A percentile compares a stretch with the other conserved stretches of the same genome.
Conservation (phyloP, 805 yeast genomes). For the Wickerhamiella sergipiensis region DNA sequence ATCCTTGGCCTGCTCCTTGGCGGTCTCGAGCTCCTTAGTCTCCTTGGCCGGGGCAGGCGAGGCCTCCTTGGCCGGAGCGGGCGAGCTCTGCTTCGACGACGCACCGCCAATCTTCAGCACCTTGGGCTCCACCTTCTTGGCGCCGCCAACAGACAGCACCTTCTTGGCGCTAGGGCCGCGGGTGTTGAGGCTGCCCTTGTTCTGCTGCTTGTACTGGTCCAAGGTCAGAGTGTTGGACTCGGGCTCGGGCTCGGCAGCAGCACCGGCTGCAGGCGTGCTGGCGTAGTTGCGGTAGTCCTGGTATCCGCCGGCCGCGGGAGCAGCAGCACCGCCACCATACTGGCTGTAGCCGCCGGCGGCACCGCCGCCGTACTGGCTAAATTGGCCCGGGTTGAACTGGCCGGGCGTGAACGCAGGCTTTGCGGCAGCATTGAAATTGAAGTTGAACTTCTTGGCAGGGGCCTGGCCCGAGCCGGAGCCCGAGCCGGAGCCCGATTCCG, state of each 20-base stretch:
- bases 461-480: slow-evolving; percentile 12
- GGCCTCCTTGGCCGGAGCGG: neutral
- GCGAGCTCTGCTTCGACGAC: neutral
- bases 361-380: slow-evolving; percentile 6
- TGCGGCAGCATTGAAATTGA: slow-evolving; percentile 16
- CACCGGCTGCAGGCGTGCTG: slow-evolving; percentile 2
- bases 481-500: slow-evolving; percentile 6
- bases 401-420: slow-evolving; percentile 11
- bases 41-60: slow-evolving; percentile 2
- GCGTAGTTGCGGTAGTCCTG: slow-evolving; percentile 17
- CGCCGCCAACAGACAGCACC: slow-evolving; percentile 14
- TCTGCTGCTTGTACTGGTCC: slow-evolving; percentile 18
- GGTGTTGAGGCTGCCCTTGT: slow-evolving; percentile 14
- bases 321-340: slow-evolving; percentile 2
- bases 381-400: slow-evolving; percentile 5
- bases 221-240: slow-evolving; percentile 13
- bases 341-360: slow-evolving; percentile 4
- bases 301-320: slow-evolving; percentile 12
- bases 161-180: slow-evolving; percentile 14
- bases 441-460: slow-evolving; percentile 14
- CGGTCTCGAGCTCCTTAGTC: neutral
- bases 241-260: slow-evolving; percentile 2
- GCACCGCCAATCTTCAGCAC: slow-evolving; percentile 3
- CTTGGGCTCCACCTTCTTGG: slow-evolving; percentile 4
- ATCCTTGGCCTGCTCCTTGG: neutral